These are phyloP conservation scores for Cordyceps sp. DNA, from an alignment of 2,329 filamentous ascomycete genomes.

Conservation along the genomic window DNA sequence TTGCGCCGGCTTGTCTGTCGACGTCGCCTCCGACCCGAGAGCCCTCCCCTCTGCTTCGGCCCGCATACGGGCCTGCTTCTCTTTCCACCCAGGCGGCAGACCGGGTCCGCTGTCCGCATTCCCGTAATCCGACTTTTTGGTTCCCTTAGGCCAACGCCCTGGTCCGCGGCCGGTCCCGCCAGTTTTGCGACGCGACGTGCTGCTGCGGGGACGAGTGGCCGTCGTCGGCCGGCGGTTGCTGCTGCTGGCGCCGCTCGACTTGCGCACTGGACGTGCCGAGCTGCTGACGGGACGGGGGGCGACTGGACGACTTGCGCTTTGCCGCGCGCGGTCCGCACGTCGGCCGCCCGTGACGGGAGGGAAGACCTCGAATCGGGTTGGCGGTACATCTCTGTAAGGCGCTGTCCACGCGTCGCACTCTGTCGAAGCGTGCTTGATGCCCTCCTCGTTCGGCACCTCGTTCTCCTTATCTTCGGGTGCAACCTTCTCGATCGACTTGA, in stretches of 20 bases:
- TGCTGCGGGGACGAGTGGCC: constrained; percentile 22
- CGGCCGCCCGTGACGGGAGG: constrained; percentile 41
- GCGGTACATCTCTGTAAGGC: constrained; percentile 42
- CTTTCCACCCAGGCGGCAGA: constrained; percentile 39
- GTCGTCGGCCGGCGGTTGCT: constrained; percentile 14
- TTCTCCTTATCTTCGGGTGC: constrained; percentile 16
- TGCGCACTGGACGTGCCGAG: constrained; percentile 21
- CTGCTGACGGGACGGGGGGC: constrained; percentile 18
- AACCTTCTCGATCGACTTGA: constrained; percentile 14
- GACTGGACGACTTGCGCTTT: constrained; percentile 21
- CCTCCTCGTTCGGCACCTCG: too few relatives aligned
- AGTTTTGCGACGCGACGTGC: constrained; percentile 31
- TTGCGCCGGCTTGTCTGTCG: constrained; percentile 11
- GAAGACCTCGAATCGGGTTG: constrained; percentile 62
- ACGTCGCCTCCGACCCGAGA: constrained; percentile 3
- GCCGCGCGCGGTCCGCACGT: constrained; percentile 27
- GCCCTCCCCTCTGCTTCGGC: constrained; percentile 6
- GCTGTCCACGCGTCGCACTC: constrained; percentile 22
- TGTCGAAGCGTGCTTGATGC: too few relatives aligned
- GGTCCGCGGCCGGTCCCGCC: constrained; percentile 49
- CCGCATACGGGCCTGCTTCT: constrained; percentile 10
- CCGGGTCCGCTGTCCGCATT: constrained; percentile 50
- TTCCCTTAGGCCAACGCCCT: constrained; percentile 50
- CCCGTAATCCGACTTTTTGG: constrained; percentile 51
- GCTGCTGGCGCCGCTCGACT: constrained; percentile 9